Evolutionary conservation across 2,329 filamentous ascomycete species (phyloP).

Genomic region (Verruconis gallopava): DNA sequence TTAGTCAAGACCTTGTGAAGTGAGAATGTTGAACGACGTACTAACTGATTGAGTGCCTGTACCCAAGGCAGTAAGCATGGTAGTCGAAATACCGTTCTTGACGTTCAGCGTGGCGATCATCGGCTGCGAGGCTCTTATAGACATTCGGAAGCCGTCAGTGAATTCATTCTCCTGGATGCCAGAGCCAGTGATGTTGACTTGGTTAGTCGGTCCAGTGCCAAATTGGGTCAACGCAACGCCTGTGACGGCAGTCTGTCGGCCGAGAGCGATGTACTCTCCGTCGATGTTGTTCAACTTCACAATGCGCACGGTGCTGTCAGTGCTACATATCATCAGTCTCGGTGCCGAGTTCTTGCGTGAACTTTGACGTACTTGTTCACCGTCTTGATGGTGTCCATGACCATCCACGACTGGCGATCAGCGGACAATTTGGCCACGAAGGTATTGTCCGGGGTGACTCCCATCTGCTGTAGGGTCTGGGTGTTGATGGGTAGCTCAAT

Average conservation of each 20-base stretch:
- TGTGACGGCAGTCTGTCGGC: constrained; percentile 24
- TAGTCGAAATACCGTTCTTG: constrained; percentile 21
- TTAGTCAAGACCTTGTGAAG: background rate
- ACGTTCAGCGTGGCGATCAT: constrained; percentile 25
- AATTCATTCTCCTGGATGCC: constrained; percentile 27
- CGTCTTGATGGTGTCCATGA: constrained; percentile 23
- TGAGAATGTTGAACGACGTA: constrained; percentile 12
- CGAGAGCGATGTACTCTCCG: constrained; percentile 26
- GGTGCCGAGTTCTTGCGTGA: background rate
- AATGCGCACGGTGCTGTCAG: constrained; percentile 25
- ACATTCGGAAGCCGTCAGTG: constrained; percentile 25
- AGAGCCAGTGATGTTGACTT: constrained; percentile 21
- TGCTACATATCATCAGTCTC: constrained; percentile 12
- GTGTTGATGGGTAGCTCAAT: constrained; percentile 22
- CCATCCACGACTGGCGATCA: constrained; percentile 26
- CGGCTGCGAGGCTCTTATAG: constrained; percentile 22
- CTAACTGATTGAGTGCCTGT: constrained; percentile 20
- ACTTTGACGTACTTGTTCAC: constrained; percentile 19
- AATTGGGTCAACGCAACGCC: constrained; percentile 22
- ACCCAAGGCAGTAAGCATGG: constrained; percentile 21
- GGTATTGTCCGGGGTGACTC: constrained; percentile 23
- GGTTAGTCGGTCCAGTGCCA: constrained; percentile 16
- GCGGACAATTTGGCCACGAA: constrained; percentile 25
- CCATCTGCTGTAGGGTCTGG: constrained; percentile 19
- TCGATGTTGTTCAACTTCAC: constrained; percentile 23